phyloP scores from a whole-genome alignment of 2,329 filamentous ascomycete genomes.

The Pyrenophora teres region DNA sequence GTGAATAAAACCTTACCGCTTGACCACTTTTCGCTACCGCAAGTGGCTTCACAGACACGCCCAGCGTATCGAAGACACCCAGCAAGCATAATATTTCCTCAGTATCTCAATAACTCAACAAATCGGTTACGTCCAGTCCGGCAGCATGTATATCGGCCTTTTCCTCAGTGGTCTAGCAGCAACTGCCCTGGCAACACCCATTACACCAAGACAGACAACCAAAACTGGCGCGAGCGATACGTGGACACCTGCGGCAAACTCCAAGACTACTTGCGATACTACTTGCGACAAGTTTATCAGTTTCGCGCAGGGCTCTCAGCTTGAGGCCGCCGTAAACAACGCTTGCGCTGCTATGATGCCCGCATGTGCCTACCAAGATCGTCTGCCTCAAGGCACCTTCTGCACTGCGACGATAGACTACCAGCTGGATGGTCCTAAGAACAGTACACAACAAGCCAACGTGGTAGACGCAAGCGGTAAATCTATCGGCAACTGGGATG shows the following conservation, averaged over 20 bases:
- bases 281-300: constrained; percentile 25
- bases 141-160: constrained; percentile 22
- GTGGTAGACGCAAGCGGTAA: constrained; percentile 19
- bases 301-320: constrained; percentile 26
- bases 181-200: constrained; percentile 19
- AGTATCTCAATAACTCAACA: neutral
- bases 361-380: constrained; percentile 29
- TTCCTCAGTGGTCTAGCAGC: constrained; percentile 22
- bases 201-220: constrained; percentile 7
- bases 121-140: neutral
- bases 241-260: constrained; percentile 25
- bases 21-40: neutral
- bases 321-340: constrained; percentile 26
- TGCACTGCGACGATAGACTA: constrained; percentile 28
- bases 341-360: constrained; percentile 39
- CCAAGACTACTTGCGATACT: constrained; percentile 24
- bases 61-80: neutral
- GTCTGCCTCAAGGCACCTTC: constrained; percentile 12
- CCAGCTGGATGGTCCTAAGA: constrained; percentile 21
- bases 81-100: neutral
- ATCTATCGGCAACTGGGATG: constrained; percentile 24
- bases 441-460: constrained; percentile 24
- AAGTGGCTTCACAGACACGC: too few species aligned
- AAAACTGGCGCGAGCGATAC: constrained; percentile 1
- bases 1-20: neutral